Evolutionary conservation across 768 basidiomycete species (phyloP), one percentile per base, ranked within the genome.

Genomic region (Dioszegia hungarica): DNA sequence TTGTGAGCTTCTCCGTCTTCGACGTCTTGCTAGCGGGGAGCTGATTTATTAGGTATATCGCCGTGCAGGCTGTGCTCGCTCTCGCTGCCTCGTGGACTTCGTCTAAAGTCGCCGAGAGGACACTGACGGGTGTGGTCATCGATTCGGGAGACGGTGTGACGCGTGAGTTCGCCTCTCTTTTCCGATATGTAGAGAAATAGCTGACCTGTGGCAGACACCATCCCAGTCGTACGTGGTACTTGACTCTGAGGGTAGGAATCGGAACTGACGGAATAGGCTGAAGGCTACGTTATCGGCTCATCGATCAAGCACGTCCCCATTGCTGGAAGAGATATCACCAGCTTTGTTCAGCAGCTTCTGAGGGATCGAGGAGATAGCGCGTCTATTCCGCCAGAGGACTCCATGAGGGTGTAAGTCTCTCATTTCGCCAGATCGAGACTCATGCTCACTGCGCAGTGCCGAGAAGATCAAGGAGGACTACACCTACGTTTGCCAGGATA

Each of bases 131-230:
- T 48, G 97, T 95, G 0, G 95, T 98, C 70, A 91, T 98, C 73
- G 95, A 98, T 78, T 97, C 94, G 31, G 95, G 95, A 56, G 95
- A 99, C 74, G 95, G 95, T 80, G 95, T 99, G 38, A 98, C 95
- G 3, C 95, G 76, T 77, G 52, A 66, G 75, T 67, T 17, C n/a
- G 15, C 19, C 20, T 38, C 6, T 19, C 3, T 4, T 14, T 22
- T n/a, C 8, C 15, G 15, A 36, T 22, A 17, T 19, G n/a, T 33
- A 25, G n/a, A 28, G 5, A 14, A 2, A 24, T 24, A 38, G 49
- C 48, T 60, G 54, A 57, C 17, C 8, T 22, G 9, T 9, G 8
- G 3, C 37, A 77, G 76, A 98, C 78, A 94, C 98, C 57, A 98
- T 98, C 72, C 79, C 79, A 14, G 79, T 80, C 50, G 78, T 76